These are phyloP conservation scores for Candida albicans DNA, from an alignment of 1,139 yeast genomes.

Conservation along the genomic window DNA sequence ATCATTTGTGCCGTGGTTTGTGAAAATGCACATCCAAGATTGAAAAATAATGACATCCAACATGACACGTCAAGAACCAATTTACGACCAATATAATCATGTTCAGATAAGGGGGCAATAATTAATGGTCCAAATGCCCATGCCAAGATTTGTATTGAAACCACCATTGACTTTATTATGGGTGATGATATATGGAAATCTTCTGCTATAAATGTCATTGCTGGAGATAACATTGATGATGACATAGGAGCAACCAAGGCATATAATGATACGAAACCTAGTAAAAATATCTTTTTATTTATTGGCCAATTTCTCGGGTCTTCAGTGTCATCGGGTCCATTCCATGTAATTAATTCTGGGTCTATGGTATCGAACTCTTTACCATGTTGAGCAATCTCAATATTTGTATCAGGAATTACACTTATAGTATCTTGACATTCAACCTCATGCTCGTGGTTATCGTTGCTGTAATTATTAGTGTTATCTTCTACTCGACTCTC, in stretches of 20 bases:
- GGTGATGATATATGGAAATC: conserved; percentile 36
- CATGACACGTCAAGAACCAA: conserved; percentile 38
- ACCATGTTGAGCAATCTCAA: conserved; percentile 36
- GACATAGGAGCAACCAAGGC: conserved; percentile 49
- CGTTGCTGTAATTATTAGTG: conserved; percentile 1
- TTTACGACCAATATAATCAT: conserved; percentile 43
- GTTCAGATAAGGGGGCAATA: conserved; percentile 48
- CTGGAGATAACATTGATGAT: conserved; percentile 47
- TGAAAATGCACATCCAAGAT: conserved; percentile 43
- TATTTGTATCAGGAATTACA: conserved; percentile 22
- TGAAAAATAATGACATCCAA: conserved; percentile 38
- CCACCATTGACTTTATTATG: conserved; percentile 38
- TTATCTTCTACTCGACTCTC: conserved; percentile 21
- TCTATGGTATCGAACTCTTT: conserved; percentile 39
- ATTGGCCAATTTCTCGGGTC: conserved; percentile 44
- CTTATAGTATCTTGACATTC: conserved; percentile 3
- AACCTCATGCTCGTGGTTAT: too few relatives aligned
- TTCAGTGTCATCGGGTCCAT: conserved; percentile 36
- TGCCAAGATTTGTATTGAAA: conserved; percentile 46
- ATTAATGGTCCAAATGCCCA: conserved; percentile 50
- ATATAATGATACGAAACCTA: conserved; percentile 40
- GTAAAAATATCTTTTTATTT: conserved; percentile 26
- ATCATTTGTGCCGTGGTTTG: conserved; percentile 40
- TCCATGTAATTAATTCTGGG: conserved; percentile 47
- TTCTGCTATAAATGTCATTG: conserved; percentile 33